Conservation (phyloP, 2,329 filamentous ascomycete species). For the Zymoseptoria pseudotritici region DNA sequence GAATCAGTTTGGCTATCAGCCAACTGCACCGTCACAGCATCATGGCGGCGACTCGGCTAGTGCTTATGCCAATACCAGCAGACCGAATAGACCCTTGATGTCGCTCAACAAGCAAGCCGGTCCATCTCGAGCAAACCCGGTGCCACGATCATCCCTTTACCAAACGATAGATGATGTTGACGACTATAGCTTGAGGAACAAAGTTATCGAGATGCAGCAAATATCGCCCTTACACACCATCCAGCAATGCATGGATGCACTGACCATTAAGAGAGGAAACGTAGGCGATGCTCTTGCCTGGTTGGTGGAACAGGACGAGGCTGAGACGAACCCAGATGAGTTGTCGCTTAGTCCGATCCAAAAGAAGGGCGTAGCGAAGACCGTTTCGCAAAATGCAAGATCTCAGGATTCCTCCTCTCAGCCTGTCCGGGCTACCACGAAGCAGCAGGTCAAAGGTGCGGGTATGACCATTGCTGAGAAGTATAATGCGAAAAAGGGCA, state of each 20-base stretch:
- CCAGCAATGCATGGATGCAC: slow-evolving; percentile 41
- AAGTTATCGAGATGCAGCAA: slow-evolving; percentile 45
- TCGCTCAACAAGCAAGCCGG: not conserved
- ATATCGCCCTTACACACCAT: slow-evolving; percentile 45
- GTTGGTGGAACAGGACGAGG: slow-evolving; percentile 36
- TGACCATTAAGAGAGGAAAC: slow-evolving; percentile 45
- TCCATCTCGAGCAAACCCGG: slow-evolving; percentile 5
- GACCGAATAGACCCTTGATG: slow-evolving; percentile 11
- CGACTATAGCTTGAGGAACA: slow-evolving; percentile 43
- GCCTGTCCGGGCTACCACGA: slow-evolving; percentile 38
- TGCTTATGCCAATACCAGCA: slow-evolving; percentile 29
- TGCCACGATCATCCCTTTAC: slow-evolving; percentile 28
- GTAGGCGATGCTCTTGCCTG: slow-evolving; percentile 48
- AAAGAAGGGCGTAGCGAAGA: slow-evolving; percentile 21
- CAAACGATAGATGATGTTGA: slow-evolving; percentile 43
- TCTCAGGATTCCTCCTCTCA: slow-evolving; percentile 11
- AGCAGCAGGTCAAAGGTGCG: slow-evolving; percentile 49
- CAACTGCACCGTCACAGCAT: slow-evolving; percentile 1
- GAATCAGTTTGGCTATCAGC: slow-evolving; percentile 19
- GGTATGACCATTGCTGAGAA: slow-evolving; percentile 46
- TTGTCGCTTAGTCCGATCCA: slow-evolving; percentile 19
- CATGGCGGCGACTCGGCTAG: slow-evolving; percentile 37
- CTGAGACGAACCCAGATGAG: slow-evolving; percentile 20
- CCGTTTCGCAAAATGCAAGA: slow-evolving; percentile 7
- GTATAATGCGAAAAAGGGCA: slow-evolving; percentile 18